Base-by-base conservation (phyloP, 1,284 basidiomycete genomes). In the Melampsora occidentalis region DNA sequence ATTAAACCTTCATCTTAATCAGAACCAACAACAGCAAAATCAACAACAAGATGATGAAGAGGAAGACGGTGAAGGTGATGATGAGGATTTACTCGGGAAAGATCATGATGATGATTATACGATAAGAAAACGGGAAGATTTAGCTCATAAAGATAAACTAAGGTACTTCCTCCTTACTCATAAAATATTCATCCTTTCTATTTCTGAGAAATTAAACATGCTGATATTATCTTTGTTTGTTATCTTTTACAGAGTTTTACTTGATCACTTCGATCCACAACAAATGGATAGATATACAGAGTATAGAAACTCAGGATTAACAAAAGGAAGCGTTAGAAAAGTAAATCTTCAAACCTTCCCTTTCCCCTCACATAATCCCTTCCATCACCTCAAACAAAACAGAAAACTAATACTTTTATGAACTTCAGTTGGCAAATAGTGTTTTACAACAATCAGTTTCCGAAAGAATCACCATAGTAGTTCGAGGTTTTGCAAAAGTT, bases 261-360 rank as follows among this genome's bases (percentile, higher is more conserved):
- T 94, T 87, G 90, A 93, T 82, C 91, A 92, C 79, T 91, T 95
- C 81, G 90, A 89, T 78, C 86, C 89, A 1, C 89, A 87, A 18
- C 93, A 96, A 82, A 91, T 93, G 80, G 92, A 94, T 72, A 87
- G 93, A 0, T 94, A 94, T 80, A 92, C 94, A 81, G 91, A 91
- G 0, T 95, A 93, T 80, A 86, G 93, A 75, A 86, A 92, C 65
- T 90, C 92, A 78, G 91, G 91, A 3, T 83, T 95, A 33, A 90
- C 91, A 4, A 94, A 94, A 82, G 89, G 90, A 78, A 89, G 88
- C 53, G 90, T 95, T 0, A 85, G 91, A 39, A 92, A 90, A 85
- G 91, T 90, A 78, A 33, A 84, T 79, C 49, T 39, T 39, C 35
- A 39, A 39, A 7, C 35, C 10, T 39, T 10, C 35, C 5, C 10